Conservation (phyloP, 1,284 basidiomycete genomes). For the Irpex rosettiformis region DNA sequence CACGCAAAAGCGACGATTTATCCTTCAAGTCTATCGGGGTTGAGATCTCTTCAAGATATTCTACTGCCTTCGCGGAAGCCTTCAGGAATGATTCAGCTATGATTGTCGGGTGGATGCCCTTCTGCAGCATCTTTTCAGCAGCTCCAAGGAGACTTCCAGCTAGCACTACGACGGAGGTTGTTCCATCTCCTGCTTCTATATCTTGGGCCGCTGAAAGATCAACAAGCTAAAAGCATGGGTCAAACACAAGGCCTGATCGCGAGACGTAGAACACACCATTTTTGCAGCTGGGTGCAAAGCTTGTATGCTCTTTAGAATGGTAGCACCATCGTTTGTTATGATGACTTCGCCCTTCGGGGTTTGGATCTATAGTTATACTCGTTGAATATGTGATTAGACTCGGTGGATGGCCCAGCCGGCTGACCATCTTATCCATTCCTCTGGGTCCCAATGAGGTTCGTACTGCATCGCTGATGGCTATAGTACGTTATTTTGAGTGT, state of each 20-base stretch:
- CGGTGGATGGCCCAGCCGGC: constrained; percentile 13
- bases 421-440: constrained; percentile 99
- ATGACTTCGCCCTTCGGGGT: constrained; percentile 96
- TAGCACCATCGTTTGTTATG: constrained; percentile 99
- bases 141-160: constrained; percentile 92
- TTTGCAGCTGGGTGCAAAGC: constrained; percentile 97
- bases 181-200: constrained; percentile 98
- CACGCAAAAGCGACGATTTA: constrained; percentile 82
- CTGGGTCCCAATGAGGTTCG: constrained; percentile 95
- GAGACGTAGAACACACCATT: constrained; percentile 63
- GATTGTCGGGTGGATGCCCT: constrained; percentile 98
- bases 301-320: constrained; percentile 96
- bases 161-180: constrained; percentile 97
- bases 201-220: constrained; percentile 98
- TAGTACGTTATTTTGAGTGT: constrained; percentile 11
- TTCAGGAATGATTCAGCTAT: constrained; percentile 95
- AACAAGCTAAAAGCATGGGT: constrained; percentile 64
- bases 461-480: constrained; percentile 97
- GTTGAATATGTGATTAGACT: constrained; percentile 5
- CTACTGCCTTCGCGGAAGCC: constrained; percentile 91
- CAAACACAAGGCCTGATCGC: constrained; percentile 1
- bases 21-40: constrained; percentile 93
- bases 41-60: constrained; percentile 92
- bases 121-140: constrained; percentile 95
- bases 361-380: constrained; percentile 72